Conservation (phyloP, 2,329 filamentous ascomycete genomes). For the Dothiorella sarmentorum region DNA sequence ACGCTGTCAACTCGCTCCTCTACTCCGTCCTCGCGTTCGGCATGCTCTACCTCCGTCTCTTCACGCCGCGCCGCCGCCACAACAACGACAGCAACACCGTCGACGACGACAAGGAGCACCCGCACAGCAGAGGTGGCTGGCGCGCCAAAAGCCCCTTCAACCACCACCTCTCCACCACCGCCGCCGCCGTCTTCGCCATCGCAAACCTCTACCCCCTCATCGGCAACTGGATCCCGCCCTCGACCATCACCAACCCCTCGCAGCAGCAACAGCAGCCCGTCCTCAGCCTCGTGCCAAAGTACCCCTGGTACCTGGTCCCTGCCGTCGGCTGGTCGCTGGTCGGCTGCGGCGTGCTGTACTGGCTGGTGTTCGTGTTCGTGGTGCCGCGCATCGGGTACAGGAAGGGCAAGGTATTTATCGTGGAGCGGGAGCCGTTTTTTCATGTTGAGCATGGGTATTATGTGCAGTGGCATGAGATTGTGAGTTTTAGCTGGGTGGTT, state of each 20-base stretch:
- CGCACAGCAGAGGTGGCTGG: constrained; percentile 12
- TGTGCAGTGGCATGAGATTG: constrained; percentile 23
- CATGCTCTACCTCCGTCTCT: constrained; percentile 21
- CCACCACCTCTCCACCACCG: constrained; percentile 18
- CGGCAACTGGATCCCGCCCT: constrained; percentile 22
- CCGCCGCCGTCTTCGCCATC: constrained; percentile 18
- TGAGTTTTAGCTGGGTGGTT: constrained; percentile 19
- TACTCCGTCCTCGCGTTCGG: constrained; percentile 21
- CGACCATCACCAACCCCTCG: not conserved
- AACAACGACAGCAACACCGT: not conserved
- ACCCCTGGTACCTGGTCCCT: constrained; percentile 20
- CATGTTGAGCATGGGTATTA: constrained; percentile 19
- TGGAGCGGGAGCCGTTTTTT: constrained; percentile 22
- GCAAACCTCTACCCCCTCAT: constrained; percentile 20
- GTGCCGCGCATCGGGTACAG: constrained; percentile 18
- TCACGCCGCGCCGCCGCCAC: not conserved
- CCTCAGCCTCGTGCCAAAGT: not conserved
- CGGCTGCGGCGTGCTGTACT: constrained; percentile 19
- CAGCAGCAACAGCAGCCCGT: not conserved
- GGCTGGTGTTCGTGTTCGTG: constrained; percentile 15
- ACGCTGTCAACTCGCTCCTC: constrained; percentile 20
- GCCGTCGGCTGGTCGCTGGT: constrained; percentile 16
- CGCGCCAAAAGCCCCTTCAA: constrained; percentile 18
- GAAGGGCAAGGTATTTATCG: constrained; percentile 21
- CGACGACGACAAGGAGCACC: not conserved